Conservation (phyloP, 768 basidiomycete species). For the Crassisporium funariophilum region DNA sequence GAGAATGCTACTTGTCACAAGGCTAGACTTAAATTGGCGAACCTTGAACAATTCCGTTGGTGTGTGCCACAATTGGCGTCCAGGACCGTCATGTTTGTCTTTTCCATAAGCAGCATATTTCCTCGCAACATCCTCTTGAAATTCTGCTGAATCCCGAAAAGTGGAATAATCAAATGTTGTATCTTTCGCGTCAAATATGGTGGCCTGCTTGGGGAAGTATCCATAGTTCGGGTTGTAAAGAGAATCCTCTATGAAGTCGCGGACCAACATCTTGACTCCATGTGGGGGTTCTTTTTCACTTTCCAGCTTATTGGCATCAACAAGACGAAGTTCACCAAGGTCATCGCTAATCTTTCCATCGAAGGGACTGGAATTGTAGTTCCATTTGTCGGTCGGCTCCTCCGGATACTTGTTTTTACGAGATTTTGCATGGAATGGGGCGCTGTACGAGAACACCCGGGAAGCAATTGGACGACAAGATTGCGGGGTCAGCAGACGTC, state of each 20-base stretch:
- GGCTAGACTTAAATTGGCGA: slow-evolving; percentile 8
- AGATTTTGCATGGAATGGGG: slow-evolving; percentile 12
- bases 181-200: slow-evolving; percentile 76
- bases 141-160: slow-evolving; percentile 70
- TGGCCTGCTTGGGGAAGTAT: slow-evolving; percentile 92
- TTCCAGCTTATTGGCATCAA: slow-evolving; percentile 75
- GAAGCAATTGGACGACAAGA: slow-evolving; percentile 15
- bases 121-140: slow-evolving; percentile 78
- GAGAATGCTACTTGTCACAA: too few relatives aligned
- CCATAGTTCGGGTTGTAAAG: slow-evolving; percentile 98
- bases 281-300: slow-evolving; percentile 60
- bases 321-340: slow-evolving; percentile 46
- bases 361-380: slow-evolving; percentile 73
- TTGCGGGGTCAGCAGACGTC: slow-evolving; percentile 31
- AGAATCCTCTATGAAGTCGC: slow-evolving; percentile 96
- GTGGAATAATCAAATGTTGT: slow-evolving; percentile 65
- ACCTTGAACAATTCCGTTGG: slow-evolving; percentile 98
- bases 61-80: slow-evolving; percentile 97
- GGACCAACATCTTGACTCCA: slow-evolving; percentile 88
- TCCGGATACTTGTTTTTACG: slow-evolving; percentile 14
- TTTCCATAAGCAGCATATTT: slow-evolving; percentile 74
- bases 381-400: slow-evolving; percentile 63
- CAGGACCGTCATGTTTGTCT: slow-evolving; percentile 64
- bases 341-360: slow-evolving; percentile 48
- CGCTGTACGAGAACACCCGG: slow-evolving; percentile 25